These are phyloP conservation scores for Amniculicola lignicola DNA, from an alignment of 495 filamentous ascomycete species.

Conservation along the genomic window DNA sequence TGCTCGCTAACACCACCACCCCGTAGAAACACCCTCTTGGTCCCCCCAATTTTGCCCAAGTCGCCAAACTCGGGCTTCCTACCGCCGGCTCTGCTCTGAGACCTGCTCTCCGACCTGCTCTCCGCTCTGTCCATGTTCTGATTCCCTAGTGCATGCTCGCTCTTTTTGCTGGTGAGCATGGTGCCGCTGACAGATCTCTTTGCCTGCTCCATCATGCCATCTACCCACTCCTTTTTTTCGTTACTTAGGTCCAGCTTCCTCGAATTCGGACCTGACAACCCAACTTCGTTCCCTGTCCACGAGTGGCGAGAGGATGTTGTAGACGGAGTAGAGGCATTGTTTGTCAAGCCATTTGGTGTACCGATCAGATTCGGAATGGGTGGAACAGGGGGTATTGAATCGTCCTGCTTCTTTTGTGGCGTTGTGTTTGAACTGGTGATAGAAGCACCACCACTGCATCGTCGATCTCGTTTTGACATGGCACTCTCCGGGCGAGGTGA, in stretches of 20 bases:
- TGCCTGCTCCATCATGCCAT: slow-evolving; percentile 62
- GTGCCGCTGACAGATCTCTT: slow-evolving; percentile 30
- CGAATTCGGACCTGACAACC: slow-evolving; percentile 59
- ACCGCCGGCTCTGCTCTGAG: background rate
- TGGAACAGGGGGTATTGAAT: background rate
- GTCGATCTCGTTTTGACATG: slow-evolving; percentile 18
- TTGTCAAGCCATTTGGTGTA: slow-evolving; percentile 43
- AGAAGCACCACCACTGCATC: slow-evolving; percentile 9
- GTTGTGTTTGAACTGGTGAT: slow-evolving; percentile 15
- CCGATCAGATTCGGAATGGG: slow-evolving; percentile 26
- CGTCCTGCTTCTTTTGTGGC: slow-evolving; percentile 5
- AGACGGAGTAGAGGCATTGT: slow-evolving; percentile 39
- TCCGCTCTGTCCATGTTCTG: slow-evolving; percentile 9
- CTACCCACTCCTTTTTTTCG: slow-evolving; percentile 67
- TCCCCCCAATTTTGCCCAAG: slow-evolving; percentile 39
- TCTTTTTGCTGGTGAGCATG: background rate
- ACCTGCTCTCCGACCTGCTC: slow-evolving; percentile 12
- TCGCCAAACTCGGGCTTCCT: slow-evolving; percentile 33
- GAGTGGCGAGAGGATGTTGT: slow-evolving; percentile 47
- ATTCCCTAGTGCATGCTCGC: slow-evolving; percentile 3
- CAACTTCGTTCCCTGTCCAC: slow-evolving; percentile 59
- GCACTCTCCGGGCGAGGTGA: slow-evolving; percentile 23
- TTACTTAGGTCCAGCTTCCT: slow-evolving; percentile 59
- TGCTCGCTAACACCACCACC: slow-evolving; percentile 9
- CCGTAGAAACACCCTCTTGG: slow-evolving; percentile 37